Evolutionary conservation across 768 basidiomycete genomes (phyloP).

Genomic region (Phylloporus arenicola): DNA sequence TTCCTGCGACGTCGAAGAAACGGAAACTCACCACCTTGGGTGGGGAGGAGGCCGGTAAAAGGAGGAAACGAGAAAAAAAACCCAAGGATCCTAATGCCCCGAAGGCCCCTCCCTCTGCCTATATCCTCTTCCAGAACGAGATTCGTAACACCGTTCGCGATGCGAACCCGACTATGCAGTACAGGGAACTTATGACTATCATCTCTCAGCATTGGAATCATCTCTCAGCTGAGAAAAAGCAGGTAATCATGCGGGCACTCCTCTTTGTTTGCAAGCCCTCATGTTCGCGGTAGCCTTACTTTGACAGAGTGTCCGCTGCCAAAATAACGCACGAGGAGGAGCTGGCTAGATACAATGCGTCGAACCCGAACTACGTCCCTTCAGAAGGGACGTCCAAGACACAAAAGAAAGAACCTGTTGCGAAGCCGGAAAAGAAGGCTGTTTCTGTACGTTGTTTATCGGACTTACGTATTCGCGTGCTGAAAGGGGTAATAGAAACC

Average conservation of each 20-base stretch:
- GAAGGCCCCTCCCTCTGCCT: constrained; percentile 88
- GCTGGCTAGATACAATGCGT: constrained; percentile 61
- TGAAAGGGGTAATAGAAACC: constrained; percentile 22
- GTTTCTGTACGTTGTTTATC: constrained; percentile 15
- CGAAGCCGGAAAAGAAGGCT: constrained; percentile 26
- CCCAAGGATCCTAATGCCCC: constrained; percentile 88
- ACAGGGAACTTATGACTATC: constrained; percentile 65
- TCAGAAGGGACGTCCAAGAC: constrained; percentile 40
- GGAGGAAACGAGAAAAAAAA: constrained; percentile 47
- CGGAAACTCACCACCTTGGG: constrained; percentile 39
- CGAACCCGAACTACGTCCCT: constrained; percentile 44
- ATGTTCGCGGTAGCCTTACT: constrained; percentile 25
- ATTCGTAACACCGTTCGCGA: constrained; percentile 70
- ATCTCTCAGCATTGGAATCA: constrained; percentile 72
- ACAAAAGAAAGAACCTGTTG: constrained; percentile 21
- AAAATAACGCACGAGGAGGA: constrained; percentile 61
- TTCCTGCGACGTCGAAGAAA: constrained; percentile 40
- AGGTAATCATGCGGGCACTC: constrained; percentile 45
- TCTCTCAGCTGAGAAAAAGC: constrained; percentile 64
- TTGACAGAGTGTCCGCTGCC: constrained; percentile 44
- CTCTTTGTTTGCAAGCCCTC: neutral
- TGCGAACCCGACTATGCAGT: constrained; percentile 55
- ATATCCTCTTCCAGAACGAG: constrained; percentile 92
- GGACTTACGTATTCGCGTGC: constrained; percentile 6
- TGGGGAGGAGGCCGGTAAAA: constrained; percentile 34